A percentile compares a stretch with the other conserved stretches of the same genome.
Evolutionary conservation across 495 filamentous ascomycete genomes (phyloP).

Genomic region (Xylaria intraflava): DNA sequence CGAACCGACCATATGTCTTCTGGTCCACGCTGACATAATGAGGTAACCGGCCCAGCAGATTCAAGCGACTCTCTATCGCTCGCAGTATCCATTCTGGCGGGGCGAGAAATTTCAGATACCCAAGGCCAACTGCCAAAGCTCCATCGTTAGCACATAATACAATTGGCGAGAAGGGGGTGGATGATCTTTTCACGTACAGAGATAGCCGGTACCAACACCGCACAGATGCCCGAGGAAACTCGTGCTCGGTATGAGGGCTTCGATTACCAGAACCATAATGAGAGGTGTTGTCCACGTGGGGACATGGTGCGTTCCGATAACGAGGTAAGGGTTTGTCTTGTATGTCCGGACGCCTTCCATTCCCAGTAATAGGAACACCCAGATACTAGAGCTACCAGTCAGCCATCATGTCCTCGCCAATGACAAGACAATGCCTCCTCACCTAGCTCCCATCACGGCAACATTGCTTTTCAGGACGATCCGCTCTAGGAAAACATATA

Average conservation of each 20-base stretch:
- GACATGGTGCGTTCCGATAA: constrained; percentile 64
- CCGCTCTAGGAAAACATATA: constrained; percentile 67
- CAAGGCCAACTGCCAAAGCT: constrained; percentile 58
- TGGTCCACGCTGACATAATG: constrained; percentile 91
- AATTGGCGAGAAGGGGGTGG: not conserved
- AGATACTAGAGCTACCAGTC: constrained; percentile 51
- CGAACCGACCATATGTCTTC: constrained; percentile 93
- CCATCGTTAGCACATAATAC: constrained; percentile 16
- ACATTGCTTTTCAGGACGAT: constrained; percentile 57
- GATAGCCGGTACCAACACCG: constrained; percentile 73
- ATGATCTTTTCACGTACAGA: constrained; percentile 52
- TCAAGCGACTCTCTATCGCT: constrained; percentile 78
- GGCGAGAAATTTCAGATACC: constrained; percentile 76
- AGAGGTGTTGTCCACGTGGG: constrained; percentile 92
- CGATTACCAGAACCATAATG: constrained; percentile 58
- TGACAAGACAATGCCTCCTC: constrained; percentile 16
- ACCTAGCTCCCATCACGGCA: constrained; percentile 77
- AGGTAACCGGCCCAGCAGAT: constrained; percentile 71
- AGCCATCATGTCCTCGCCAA: not conserved
- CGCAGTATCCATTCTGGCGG: constrained; percentile 75
- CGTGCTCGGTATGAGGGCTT: constrained; percentile 69
- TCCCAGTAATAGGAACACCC: constrained; percentile 82
- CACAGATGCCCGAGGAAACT: constrained; percentile 83
- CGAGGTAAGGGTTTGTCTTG: constrained; percentile 64
- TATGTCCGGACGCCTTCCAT: constrained; percentile 79